Base-by-base conservation (phyloP, 2,329 filamentous ascomycete genomes). In the Fusarium brachygibbosum region DNA sequence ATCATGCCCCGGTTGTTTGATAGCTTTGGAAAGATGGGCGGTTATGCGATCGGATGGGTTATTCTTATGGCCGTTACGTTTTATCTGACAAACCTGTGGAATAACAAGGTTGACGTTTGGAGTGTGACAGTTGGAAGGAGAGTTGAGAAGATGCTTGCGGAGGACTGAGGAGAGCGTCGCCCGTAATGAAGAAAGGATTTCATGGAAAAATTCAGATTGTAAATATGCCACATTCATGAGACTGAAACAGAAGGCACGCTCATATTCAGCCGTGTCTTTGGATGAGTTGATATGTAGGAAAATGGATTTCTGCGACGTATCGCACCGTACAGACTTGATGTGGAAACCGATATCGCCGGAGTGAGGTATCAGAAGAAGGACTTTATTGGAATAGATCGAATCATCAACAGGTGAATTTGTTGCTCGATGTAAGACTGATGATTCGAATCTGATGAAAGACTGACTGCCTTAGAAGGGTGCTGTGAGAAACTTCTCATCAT, bases 1-100 rank as follows among this genome's bases (percentile, higher is more conserved):
- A 49, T 93, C 42, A 81, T 82, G 80, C 80, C 80, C 7, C 68
- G 79, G 11, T 68, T 82, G 4, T 82, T 82, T 42, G 80, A 82
- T 21, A 69, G 55, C 14, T 74, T 82, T 16, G 79, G 79, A 7
- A 67, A 70, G 19, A 58, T 58, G 3, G 63, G 63, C 2, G 80
- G 77, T 0, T 79, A 75, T 37, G 55, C 74, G 0, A 58, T 81
- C 5, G 79, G 80, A 5, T 82, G 76, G 65, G 56, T 76, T 9
- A 41, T 75, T 9, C 42, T 80, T 32, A 45, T 81, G 51, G 66
- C 52, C 13, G 58, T 79, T 1, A 76, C 79, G 1, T 60, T 82
- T 58, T 81, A 79, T 31, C 58, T 81, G 19, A 74, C 79, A 3
- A 74, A 77, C n/a, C 61, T 74, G 58, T 82, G 79, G 78, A 76